Evolutionary conservation across 805 yeast genomes (phyloP).

Genomic region (Cyberlindnera xishuangbannaensis): DNA sequence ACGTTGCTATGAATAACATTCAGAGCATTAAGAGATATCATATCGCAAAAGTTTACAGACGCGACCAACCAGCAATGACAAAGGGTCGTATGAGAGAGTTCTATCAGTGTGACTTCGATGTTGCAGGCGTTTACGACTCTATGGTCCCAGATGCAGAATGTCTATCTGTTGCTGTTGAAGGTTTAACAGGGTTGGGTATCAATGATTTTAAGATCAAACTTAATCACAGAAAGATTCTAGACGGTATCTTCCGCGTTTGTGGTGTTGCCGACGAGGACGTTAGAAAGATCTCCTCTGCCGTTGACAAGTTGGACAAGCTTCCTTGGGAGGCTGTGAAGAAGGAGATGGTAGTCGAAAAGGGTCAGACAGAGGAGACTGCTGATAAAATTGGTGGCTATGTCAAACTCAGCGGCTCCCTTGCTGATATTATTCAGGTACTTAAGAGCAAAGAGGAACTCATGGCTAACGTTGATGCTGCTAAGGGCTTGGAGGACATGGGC

Average conservation of each 20-base stretch:
- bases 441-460: constrained; percentile 51
- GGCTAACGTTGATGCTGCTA: constrained; percentile 64
- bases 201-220: constrained; percentile 84
- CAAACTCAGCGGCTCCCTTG: constrained; percentile 71
- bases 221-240: constrained; percentile 93
- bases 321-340: constrained; percentile 94
- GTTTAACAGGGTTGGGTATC: constrained; percentile 78
- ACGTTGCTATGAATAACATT: constrained; percentile 91
- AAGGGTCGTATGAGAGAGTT: constrained; percentile 99
- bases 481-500: constrained; percentile 78
- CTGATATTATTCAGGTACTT: constrained; percentile 53
- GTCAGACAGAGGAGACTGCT: constrained; percentile 87
- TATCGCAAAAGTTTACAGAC: constrained; percentile 96
- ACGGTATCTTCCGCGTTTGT: constrained; percentile 91
- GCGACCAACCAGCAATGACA: constrained; percentile 99
- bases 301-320: constrained; percentile 89
- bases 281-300: constrained; percentile 89
- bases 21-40: constrained; percentile 90
- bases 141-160: constrained; percentile 98
- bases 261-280: constrained; percentile 95
- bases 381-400: constrained; percentile 91
- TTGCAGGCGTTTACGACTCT: constrained; percentile 87
- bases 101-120: constrained; percentile 97
- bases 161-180: constrained; percentile 76
- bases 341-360: constrained; percentile 90